phyloP scores from a whole-genome alignment of 2,329 filamentous ascomycete genomes.

The Epichloe brachyelytri region DNA sequence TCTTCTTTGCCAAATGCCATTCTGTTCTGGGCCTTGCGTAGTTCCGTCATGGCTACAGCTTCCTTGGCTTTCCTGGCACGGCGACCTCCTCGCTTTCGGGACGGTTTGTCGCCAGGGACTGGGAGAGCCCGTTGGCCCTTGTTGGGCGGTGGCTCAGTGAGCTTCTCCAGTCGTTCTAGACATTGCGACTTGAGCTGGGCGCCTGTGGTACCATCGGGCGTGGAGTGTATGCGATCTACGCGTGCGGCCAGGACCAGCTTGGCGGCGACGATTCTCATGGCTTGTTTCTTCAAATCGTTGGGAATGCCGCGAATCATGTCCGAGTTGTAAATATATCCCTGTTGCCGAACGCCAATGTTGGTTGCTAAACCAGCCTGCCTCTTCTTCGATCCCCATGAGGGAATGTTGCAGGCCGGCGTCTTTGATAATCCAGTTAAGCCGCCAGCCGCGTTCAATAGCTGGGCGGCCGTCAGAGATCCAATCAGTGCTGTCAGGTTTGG shows the following conservation, averaged over 20 bases:
- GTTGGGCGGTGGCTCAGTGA: slow-evolving; percentile 83
- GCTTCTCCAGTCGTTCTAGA: slow-evolving; percentile 76
- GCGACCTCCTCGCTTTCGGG: slow-evolving; percentile 81
- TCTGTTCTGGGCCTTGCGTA: slow-evolving; percentile 90
- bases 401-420: slow-evolving; percentile 84
- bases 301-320: slow-evolving; percentile 78
- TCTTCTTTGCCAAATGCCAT: slow-evolving; percentile 96
- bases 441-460: slow-evolving; percentile 89
- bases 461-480: slow-evolving; percentile 83
- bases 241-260: slow-evolving; percentile 91
- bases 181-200: slow-evolving; percentile 73
- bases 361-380: slow-evolving; percentile 76
- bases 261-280: slow-evolving; percentile 85
- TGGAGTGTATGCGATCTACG: slow-evolving; percentile 74
- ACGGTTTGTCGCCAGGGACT: slow-evolving; percentile 88
- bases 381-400: slow-evolving; percentile 83
- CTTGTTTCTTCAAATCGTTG: slow-evolving; percentile 78
- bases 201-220: slow-evolving; percentile 69
- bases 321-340: slow-evolving; percentile 88
- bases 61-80: slow-evolving; percentile 91
- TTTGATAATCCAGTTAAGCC: slow-evolving; percentile 81
- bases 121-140: slow-evolving; percentile 78
- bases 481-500: slow-evolving; percentile 86
- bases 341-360: slow-evolving; percentile 79
- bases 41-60: slow-evolving; percentile 89